Evolutionary conservation across 306 rosid genomes (phyloP).

Genomic region (Ceratonia siliqua): DNA sequence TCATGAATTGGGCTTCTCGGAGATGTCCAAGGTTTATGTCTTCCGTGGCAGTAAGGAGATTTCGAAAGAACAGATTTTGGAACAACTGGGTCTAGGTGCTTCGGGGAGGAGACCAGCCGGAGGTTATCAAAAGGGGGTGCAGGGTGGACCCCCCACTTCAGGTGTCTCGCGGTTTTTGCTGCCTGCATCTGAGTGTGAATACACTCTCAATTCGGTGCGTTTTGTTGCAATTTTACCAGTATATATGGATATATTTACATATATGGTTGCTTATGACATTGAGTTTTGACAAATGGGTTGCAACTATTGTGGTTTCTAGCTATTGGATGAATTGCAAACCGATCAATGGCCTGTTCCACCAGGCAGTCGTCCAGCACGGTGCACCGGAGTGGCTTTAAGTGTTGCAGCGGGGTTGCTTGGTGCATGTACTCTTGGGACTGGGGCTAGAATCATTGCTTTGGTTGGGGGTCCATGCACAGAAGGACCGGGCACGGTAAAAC

Average conservation of each 20-base stretch:
- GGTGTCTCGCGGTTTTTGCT: constrained; percentile 65
- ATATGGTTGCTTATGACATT: not conserved
- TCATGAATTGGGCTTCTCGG: constrained; percentile 77
- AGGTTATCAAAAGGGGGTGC: constrained; percentile 51
- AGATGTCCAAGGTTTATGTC: constrained; percentile 78
- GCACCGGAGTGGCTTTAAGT: constrained; percentile 84
- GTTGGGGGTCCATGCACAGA: constrained; percentile 97
- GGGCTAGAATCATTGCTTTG: constrained; percentile 80
- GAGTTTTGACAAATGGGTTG: constrained; percentile 6
- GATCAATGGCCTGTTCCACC: constrained; percentile 87
- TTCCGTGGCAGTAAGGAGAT: constrained; percentile 78
- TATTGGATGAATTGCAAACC: constrained; percentile 79
- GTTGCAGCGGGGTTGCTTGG: constrained; percentile 81
- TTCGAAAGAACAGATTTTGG: constrained; percentile 68
- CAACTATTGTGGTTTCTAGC: constrained; percentile 39
- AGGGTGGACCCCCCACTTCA: constrained; percentile 42
- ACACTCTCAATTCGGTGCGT: constrained; percentile 71
- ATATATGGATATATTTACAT: not conserved
- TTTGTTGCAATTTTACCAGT: not conserved
- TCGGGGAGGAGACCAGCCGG: constrained; percentile 45
- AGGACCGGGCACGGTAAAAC: constrained; percentile 88
- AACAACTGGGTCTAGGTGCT: constrained; percentile 60
- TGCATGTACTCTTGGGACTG: constrained; percentile 80
- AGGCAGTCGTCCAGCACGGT: constrained; percentile 62
- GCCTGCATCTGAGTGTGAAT: constrained; percentile 88